Evolutionary conservation across 2,329 filamentous ascomycete species (phyloP), one percentile per base, ranked within the genome.

Genomic region (Aureobasidium namibiae): DNA sequence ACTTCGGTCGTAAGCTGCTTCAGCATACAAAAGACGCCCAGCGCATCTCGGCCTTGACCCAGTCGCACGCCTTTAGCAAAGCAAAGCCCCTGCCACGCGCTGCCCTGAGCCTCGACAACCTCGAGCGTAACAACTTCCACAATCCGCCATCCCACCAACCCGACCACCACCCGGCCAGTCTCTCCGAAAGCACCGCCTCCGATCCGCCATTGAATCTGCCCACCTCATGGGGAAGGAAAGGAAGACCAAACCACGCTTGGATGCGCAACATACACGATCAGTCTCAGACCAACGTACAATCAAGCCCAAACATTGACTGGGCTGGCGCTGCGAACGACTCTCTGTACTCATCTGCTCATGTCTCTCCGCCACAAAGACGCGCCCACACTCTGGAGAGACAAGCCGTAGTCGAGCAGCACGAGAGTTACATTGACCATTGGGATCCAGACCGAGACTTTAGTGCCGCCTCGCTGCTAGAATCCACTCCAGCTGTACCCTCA

Each of bases 201-300:
- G 75, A 77, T 59, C 76, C 76, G 24, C 73, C 76, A 3, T 63
- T 78, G 38, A 74, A 75, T 36, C 67, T 74, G 60, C 78, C 78
- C 38, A 66, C 70, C 41, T 68, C 73, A 62, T 80, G 78, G 78
- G 78, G 76, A n/a, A 67, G 75, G 58, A 78, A 76, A 65, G 73
- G 69, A 26, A 72, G 73, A 59, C 65, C 69, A 10, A 70, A 66
- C 46, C 68, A 69, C 24, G 69, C 75, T 61, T 79, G 76, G 76
- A 68, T 77, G 65, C 66, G 72, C n/a, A 66, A 70, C 42, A 73
- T 75, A 49, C 18, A 60, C 31, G 14, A 38, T 16, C 21, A 53
- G 6, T 9, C 44, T 11, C 64, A 61, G 24, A 45, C 61, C 33
- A 66, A 64, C 21, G 61, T 64, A n/a, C 65, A 67, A 36, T 59